These are phyloP conservation scores for Globisporangium emineosum DNA, from an alignment of 352 stramenopile genomes.

Conservation along the genomic window DNA sequence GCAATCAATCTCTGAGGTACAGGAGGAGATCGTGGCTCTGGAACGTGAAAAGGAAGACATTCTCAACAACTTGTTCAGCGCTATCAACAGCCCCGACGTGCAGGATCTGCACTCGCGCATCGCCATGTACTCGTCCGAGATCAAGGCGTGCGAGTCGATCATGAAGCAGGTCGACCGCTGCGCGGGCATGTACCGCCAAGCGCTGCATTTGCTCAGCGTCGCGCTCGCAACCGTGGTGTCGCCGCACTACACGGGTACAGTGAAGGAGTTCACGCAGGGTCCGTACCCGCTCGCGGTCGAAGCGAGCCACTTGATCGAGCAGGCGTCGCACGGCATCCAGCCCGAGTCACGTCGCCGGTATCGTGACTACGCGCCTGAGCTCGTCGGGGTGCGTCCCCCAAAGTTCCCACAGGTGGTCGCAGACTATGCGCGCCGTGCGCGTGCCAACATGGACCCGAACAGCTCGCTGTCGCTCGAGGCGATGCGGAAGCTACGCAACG, in stretches of 20 bases:
- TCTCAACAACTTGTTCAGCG: slow-evolving; percentile 39
- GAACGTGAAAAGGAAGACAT: slow-evolving; percentile 63
- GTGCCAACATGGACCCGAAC: slow-evolving; percentile 56
- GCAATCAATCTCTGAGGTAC: slow-evolving; percentile 32
- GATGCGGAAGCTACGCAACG: slow-evolving; percentile 54
- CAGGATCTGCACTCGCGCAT: slow-evolving; percentile 71
- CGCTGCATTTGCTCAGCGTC: slow-evolving; percentile 59
- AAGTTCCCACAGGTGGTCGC: slow-evolving; percentile 65
- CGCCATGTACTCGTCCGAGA: slow-evolving; percentile 69
- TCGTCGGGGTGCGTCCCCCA: slow-evolving; percentile 46
- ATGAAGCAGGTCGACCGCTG: slow-evolving; percentile 59
- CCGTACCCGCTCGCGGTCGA: slow-evolving; percentile 69
- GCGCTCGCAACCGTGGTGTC: slow-evolving; percentile 60
- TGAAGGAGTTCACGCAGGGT: slow-evolving; percentile 67
- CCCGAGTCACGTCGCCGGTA: slow-evolving; percentile 69
- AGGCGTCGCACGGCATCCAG: slow-evolving; percentile 57
- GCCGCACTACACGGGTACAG: slow-evolving; percentile 57
- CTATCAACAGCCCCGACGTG: slow-evolving; percentile 46
- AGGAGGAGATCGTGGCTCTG: slow-evolving; percentile 33
- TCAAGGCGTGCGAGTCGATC: slow-evolving; percentile 63
- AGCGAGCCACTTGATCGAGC: slow-evolving; percentile 63
- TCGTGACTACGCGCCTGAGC: slow-evolving; percentile 41
- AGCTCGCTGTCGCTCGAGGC: slow-evolving; percentile 48
- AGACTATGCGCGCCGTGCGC: slow-evolving; percentile 52
- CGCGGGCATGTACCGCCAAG: slow-evolving; percentile 55